Conservation (phyloP, 805 yeast genomes). For the Wickerhamomyces silvicola region DNA sequence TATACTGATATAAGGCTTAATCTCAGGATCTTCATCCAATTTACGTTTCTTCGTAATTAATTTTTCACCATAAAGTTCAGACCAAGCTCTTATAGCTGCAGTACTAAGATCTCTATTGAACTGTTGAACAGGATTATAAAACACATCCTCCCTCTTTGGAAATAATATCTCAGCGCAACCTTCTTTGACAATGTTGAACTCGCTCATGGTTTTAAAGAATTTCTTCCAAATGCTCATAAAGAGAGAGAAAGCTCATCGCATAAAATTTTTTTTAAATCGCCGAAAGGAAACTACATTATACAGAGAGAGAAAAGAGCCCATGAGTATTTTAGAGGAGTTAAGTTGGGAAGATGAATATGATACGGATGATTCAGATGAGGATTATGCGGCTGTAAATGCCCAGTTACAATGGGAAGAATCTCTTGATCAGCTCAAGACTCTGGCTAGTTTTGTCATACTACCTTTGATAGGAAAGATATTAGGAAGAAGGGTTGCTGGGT, state of each 20-base stretch:
- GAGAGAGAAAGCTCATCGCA: not conserved
- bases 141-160: conserved; percentile 78
- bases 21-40: conserved; percentile 14
- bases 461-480: conserved; percentile 63
- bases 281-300: too few species aligned
- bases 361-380: too few species aligned
- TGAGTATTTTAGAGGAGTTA: not conserved
- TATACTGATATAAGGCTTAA: conserved; percentile 46
- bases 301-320: too few species aligned
- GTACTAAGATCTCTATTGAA: conserved; percentile 90
- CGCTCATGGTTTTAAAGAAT: conserved; percentile 8
- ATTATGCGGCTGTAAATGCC: too few species aligned
- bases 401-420: conserved; percentile 75
- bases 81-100: conserved; percentile 82
- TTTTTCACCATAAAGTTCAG: conserved; percentile 45
- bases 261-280: too few species aligned
- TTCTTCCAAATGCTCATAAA: not conserved
- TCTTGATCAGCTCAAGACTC: conserved; percentile 48
- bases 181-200: conserved; percentile 47
- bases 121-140: conserved; percentile 95
- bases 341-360: not conserved
- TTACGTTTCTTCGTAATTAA: conserved; percentile 26
- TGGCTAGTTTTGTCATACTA: conserved; percentile 51
- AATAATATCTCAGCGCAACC: conserved; percentile 81
- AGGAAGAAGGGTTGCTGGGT: conserved; percentile 53